A percentile compares a stretch with the other conserved stretches of the same genome.
Conservation (phyloP, 768 basidiomycete genomes). For the Vishniacozyma victoriae region DNA sequence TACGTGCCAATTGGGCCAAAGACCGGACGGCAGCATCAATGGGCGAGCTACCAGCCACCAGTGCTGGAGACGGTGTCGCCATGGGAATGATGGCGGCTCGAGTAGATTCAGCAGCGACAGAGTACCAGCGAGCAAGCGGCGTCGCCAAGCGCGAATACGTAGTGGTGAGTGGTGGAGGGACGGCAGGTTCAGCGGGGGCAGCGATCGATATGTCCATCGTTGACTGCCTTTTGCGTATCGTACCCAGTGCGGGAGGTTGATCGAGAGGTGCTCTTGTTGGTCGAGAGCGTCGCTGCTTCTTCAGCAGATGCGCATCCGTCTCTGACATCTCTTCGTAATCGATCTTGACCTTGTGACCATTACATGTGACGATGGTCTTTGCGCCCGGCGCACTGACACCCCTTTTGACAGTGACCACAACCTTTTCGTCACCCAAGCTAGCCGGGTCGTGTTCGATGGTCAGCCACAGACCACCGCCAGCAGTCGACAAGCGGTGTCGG, state of each 20-base stretch:
- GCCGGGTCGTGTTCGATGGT: constrained; percentile 78
- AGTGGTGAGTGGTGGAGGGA: constrained; percentile 10
- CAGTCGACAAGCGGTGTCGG: constrained; percentile 74
- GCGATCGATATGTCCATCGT: constrained; percentile 19
- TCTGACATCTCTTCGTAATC: constrained; percentile 86
- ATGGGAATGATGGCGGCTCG: constrained; percentile 41
- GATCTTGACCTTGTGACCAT: constrained; percentile 74
- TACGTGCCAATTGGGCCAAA: constrained; percentile 68
- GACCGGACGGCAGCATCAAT: constrained; percentile 62
- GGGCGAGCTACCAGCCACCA: constrained; percentile 18
- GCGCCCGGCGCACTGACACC: constrained; percentile 53
- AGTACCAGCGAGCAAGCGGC: constrained; percentile 37
- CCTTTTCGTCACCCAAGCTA: constrained; percentile 69
- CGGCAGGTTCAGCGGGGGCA: neutral
- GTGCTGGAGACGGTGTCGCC: constrained; percentile 14
- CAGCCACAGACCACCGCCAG: constrained; percentile 91
- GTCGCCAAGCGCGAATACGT: constrained; percentile 12
- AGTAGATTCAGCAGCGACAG: constrained; percentile 35
- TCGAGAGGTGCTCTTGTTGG: constrained; percentile 83
- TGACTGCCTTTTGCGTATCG: constrained; percentile 35
- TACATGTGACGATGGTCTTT: constrained; percentile 77
- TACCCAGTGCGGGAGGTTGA: constrained; percentile 56
- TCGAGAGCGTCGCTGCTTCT: constrained; percentile 78
- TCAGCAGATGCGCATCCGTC: constrained; percentile 72
- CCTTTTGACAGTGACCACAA: constrained; percentile 67